phyloP scores from a whole-genome alignment of 371 early-diverging fungal genomes.

The Mucor racemosus region DNA sequence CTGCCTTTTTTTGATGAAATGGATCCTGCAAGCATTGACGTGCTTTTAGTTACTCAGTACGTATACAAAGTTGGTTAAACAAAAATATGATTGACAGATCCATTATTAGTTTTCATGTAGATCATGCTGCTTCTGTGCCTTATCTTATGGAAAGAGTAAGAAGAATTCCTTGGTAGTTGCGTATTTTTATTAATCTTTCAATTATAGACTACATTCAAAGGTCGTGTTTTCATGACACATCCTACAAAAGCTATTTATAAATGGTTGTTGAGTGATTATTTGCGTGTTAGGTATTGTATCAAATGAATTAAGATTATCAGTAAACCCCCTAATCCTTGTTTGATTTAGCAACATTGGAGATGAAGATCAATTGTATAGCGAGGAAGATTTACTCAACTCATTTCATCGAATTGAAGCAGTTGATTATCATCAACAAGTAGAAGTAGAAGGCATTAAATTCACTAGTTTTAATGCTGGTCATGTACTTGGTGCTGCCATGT shows the following conservation, averaged over 20 bases:
- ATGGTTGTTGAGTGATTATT: slow-evolving; percentile 98
- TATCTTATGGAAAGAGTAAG: slow-evolving; percentile 96
- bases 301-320: neutral
- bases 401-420: slow-evolving; percentile 97
- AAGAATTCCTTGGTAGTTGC: neutral
- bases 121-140: slow-evolving; percentile 99
- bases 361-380: slow-evolving; percentile 95
- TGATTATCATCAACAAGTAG: slow-evolving; percentile 98
- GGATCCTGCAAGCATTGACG: slow-evolving; percentile 93
- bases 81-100: neutral
- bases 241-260: slow-evolving; percentile 99
- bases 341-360: slow-evolving; percentile 73
- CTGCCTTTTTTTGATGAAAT: slow-evolving; percentile 99
- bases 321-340: neutral
- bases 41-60: slow-evolving; percentile 96
- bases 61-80: neutral
- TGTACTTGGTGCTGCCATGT: slow-evolving; percentile 99
- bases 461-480: slow-evolving; percentile 99
- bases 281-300: slow-evolving; percentile 80
- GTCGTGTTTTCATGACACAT: slow-evolving; percentile 99
- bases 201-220: slow-evolving; percentile 91
- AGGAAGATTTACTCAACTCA: slow-evolving; percentile 90
- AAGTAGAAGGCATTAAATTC: slow-evolving; percentile 96
- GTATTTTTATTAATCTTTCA: neutral
- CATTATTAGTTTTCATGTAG: slow-evolving; percentile 93